Evolutionary conservation across 441 rosid species (phyloP), one percentile per base, ranked within the genome.

Genomic region (Croton laevigatus): DNA sequence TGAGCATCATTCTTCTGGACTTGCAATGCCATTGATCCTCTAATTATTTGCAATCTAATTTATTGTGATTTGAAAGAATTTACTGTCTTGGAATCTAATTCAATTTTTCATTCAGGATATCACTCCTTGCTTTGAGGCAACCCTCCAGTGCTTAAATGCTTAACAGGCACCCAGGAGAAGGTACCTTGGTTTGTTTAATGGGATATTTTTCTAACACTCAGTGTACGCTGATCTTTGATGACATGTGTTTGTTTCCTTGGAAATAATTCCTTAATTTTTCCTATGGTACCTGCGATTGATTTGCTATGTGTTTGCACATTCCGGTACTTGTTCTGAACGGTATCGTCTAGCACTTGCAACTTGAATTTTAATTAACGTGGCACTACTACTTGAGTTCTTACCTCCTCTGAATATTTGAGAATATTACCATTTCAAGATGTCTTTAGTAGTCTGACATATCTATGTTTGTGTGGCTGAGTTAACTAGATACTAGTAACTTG

Each of bases 161-260:
- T 86, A 74, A 85, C 82, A 85, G 93, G 91, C 94, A 88, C 88
- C 83, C 91, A 77, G 95, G 91, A 89, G 97, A 96, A 96, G 99
- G 99, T 96, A 96, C 82, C 90, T 85, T 91, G 94, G 96, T 86
- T 81, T 87, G 92, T 85, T 85, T 80, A 77, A 76, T 85, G 76
- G 90, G 92, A 85, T 71, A 78, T 83, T 69, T 55, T 74, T 73
- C 62, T 75, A 78, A 81, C 71, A 63, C 72, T 54, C 82, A 59
- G 65, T 68, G 72, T 74, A 45, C 61, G 69, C 32, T 77, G 71
- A 66, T 74, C 57, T 59, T 70, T 62, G 27, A 32, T 38, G 49
- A 45, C 0, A 17, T 12, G 11, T 55, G 46, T 54, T 20, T 19
- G 37, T 67, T n/a, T 54, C 44, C 11, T 52, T 13, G 13, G 52